phyloP scores from a whole-genome alignment of 805 yeast genomes.

The Saccharomyces mikatae region DNA sequence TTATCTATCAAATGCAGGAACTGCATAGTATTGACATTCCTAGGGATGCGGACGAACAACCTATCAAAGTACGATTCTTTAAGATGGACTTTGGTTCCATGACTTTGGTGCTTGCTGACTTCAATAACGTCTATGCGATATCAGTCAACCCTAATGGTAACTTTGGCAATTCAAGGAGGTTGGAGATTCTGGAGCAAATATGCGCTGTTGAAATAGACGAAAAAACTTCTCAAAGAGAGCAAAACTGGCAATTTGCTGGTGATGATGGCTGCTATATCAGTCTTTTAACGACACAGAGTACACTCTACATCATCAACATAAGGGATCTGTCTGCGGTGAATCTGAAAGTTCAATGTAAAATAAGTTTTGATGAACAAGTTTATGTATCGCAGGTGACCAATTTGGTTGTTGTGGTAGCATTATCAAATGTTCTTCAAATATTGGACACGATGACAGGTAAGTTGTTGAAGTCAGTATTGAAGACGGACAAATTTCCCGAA shows the following conservation, averaged over 20 bases:
- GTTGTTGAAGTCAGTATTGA: conserved; percentile 25
- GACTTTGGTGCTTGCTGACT: conserved; percentile 17
- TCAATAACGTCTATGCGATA: conserved; percentile 13
- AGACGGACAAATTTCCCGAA: conserved; percentile 26
- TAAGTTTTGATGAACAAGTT: conserved; percentile 22
- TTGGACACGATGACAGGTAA: conserved; percentile 27
- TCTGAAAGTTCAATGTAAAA: conserved; percentile 11
- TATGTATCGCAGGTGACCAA: conserved; percentile 25
- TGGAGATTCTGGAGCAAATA: conserved; percentile 9
- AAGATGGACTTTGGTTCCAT: conserved; percentile 30
- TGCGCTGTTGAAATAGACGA: conserved; percentile 23
- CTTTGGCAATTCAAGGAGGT: conserved; percentile 18
- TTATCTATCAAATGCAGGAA: conserved; percentile 19
- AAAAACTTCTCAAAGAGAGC: conserved; percentile 21
- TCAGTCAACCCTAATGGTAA: conserved; percentile 19
- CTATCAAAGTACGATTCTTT: conserved; percentile 14
- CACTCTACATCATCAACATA: conserved; percentile 20
- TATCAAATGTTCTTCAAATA: conserved; percentile 22
- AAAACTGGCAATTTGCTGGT: conserved; percentile 23
- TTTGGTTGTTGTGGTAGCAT: conserved; percentile 25
- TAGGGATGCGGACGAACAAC: conserved; percentile 1
- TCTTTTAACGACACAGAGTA: conserved; percentile 16
- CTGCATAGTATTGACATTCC: conserved; percentile 16
- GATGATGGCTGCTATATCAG: conserved; percentile 30
- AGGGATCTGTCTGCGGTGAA: conserved; percentile 8